A percentile compares a stretch with the other conserved stretches of the same genome.
Conservation (phyloP, 257 asterid species). For the Verbena officinalis region DNA sequence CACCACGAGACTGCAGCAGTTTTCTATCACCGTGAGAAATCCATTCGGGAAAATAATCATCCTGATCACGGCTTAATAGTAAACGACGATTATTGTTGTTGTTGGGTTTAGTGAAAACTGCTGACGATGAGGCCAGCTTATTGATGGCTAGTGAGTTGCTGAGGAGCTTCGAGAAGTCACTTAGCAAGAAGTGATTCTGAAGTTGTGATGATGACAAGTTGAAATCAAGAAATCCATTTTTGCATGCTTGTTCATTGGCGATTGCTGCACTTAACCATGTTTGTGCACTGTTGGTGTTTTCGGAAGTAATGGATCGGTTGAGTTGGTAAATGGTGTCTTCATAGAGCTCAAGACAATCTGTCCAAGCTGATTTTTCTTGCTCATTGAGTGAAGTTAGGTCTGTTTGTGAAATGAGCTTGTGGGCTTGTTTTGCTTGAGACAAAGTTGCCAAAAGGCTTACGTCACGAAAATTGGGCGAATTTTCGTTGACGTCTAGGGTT, state of each 20-base stretch:
- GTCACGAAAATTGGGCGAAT: conserved; percentile 30
- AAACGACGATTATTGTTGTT: conserved; percentile 30
- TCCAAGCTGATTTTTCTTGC: conserved; percentile 51
- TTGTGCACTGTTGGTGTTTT: conserved; percentile 41
- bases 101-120: neutral
- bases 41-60: conserved; percentile 48
- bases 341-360: conserved; percentile 53
- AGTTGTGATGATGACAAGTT: conserved; percentile 35
- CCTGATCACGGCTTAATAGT: conserved; percentile 10
- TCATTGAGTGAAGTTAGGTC: conserved; percentile 41
- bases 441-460: conserved; percentile 44
- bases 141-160: conserved; percentile 69
- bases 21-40: conserved; percentile 40
- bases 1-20: conserved; percentile 38
- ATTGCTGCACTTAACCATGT: conserved; percentile 74
- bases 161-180: conserved; percentile 38
- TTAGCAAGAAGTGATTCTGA: conserved; percentile 24
- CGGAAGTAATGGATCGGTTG: conserved; percentile 24
- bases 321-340: conserved; percentile 48
- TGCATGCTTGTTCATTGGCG: conserved; percentile 64
- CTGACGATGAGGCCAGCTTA: conserved; percentile 35
- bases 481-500: conserved; percentile 25
- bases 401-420: conserved; percentile 39
- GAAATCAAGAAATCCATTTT: conserved; percentile 58
- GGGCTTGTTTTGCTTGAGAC: conserved; percentile 42